Percentiles rank a stretch among this genome's conserved stretches.
Evolutionary conservation across 2,329 filamentous ascomycete species (phyloP).

Genomic region (Exophiala lecanii-corni): DNA sequence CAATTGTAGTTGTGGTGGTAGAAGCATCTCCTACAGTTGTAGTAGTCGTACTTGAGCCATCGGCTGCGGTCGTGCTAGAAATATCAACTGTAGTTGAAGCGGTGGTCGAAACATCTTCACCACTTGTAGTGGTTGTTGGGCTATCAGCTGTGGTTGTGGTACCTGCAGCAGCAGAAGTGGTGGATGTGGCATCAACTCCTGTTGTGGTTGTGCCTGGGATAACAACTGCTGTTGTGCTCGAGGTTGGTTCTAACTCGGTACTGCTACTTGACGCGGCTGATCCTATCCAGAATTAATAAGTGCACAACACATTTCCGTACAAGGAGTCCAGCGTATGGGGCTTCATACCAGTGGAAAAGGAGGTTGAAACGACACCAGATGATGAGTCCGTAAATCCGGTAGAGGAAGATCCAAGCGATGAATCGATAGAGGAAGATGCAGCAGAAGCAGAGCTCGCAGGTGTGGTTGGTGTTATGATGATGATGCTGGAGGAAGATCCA

Average conservation of each 20-base stretch:
- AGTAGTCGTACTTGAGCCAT: not conserved
- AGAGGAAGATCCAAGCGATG: not conserved
- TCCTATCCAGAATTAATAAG: not conserved
- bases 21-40: not conserved
- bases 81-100: not conserved
- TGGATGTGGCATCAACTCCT: not conserved
- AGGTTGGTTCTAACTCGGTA: constrained; percentile 1
- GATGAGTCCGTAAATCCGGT: not conserved
- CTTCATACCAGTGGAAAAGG: not conserved
- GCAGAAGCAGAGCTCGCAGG: not conserved
- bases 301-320: not conserved
- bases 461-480: not conserved
- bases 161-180: not conserved
- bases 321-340: not conserved
- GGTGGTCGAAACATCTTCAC: not conserved
- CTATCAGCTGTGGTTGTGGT: not conserved
- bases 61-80: not conserved
- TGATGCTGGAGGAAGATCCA: too few relatives aligned
- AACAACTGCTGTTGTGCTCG: constrained; percentile 6
- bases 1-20: not conserved
- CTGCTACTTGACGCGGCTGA: constrained; percentile 1
- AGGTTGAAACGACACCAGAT: not conserved
- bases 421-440: too few relatives aligned
- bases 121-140: not conserved
- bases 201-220: not conserved